These are phyloP conservation scores for Ogataea nakhonphanomensis DNA, from an alignment of 805 yeast genomes.

Conservation along the genomic window DNA sequence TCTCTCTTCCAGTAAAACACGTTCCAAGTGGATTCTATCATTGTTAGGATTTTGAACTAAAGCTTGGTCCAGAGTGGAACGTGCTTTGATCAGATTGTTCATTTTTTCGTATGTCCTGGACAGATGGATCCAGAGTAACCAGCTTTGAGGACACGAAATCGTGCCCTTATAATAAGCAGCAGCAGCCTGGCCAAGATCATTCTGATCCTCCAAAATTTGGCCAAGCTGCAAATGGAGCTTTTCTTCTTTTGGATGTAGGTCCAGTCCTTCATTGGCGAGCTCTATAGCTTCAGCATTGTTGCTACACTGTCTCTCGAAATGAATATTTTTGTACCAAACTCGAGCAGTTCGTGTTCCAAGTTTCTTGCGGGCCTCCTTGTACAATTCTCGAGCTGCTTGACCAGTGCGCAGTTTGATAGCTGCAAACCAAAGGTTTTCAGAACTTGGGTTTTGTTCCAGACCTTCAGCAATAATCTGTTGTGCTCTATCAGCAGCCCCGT, in stretches of 20 bases:
- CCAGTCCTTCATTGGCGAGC: constrained; percentile 45
- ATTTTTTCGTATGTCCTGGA: constrained; percentile 46
- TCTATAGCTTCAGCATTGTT: constrained; percentile 36
- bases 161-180: constrained; percentile 49
- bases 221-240: constrained; percentile 63
- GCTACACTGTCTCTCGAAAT: constrained; percentile 42
- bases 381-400: constrained; percentile 35
- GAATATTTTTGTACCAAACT: constrained; percentile 61
- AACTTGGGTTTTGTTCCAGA: constrained; percentile 38
- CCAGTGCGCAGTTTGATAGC: constrained; percentile 59
- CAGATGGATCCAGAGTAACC: constrained; percentile 51
- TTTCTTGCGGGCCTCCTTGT: constrained; percentile 24
- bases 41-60: constrained; percentile 46
- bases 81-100: constrained; percentile 50
- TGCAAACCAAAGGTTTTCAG: constrained; percentile 66
- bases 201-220: constrained; percentile 42
- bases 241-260: constrained; percentile 43
- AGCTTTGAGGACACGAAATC: constrained; percentile 38
- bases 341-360: constrained; percentile 37
- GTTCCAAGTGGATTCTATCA: constrained; percentile 56
- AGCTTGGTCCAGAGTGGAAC: constrained; percentile 71
- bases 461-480: constrained; percentile 51
- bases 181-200: constrained; percentile 39
- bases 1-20: constrained; percentile 54
- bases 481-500: constrained; percentile 48